A percentile compares a stretch with the other conserved stretches of the same genome.
Evolutionary conservation across 306 rosid genomes (phyloP).

Genomic region (Vachellia pachyceras): DNA sequence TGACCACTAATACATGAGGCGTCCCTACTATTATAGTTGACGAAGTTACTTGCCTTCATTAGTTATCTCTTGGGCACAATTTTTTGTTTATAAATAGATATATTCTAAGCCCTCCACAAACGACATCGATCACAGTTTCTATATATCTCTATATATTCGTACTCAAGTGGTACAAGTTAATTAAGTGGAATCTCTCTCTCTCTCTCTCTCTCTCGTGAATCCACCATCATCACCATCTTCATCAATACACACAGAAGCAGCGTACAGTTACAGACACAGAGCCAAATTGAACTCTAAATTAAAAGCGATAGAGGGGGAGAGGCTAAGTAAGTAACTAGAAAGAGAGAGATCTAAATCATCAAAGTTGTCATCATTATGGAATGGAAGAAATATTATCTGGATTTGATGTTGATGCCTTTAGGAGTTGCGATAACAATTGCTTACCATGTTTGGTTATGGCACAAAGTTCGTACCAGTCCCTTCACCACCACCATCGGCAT

Average conservation of each 20-base stretch:
- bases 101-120: neutral
- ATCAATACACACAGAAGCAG: neutral
- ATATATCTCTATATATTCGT: neutral
- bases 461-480: slow-evolving; percentile 73
- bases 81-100: slow-evolving; percentile 37
- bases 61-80: slow-evolving; percentile 22
- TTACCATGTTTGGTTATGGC: slow-evolving; percentile 88
- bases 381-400: slow-evolving; percentile 86
- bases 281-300: neutral
- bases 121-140: neutral
- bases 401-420: slow-evolving; percentile 74
- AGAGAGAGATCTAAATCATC: neutral
- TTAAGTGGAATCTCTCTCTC: slow-evolving; percentile 23
- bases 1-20: slow-evolving; percentile 13
- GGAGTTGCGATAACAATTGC: slow-evolving; percentile 57
- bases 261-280: neutral
- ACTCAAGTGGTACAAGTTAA: neutral
- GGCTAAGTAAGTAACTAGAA: neutral
- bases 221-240: slow-evolving; percentile 10
- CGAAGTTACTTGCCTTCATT: slow-evolving; percentile 27
- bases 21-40: neutral
- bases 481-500: slow-evolving; percentile 73
- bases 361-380: slow-evolving; percentile 49
- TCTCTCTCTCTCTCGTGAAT: neutral
- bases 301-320: too few relatives aligned